Evolutionary conservation across 1,284 basidiomycete genomes (phyloP).

Genomic region (Neonothopanus nambi): DNA sequence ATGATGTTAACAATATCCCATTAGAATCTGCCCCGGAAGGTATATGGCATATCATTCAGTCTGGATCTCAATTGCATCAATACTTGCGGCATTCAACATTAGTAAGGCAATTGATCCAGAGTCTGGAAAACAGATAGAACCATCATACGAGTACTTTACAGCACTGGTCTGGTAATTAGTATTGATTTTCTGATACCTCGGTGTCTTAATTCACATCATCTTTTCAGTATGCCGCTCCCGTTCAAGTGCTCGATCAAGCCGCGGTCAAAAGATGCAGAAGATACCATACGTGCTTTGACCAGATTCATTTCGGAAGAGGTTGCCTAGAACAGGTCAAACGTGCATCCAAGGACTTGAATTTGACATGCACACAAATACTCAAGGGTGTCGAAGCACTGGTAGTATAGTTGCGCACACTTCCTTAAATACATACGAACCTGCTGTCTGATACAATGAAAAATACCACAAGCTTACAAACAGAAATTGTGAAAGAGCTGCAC

Average conservation of each 20-base stretch:
- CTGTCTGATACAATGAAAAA: too few relatives aligned
- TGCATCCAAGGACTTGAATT: too few relatives aligned
- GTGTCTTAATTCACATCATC: neutral
- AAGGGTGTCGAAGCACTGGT: too few relatives aligned
- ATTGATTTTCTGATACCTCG: neutral
- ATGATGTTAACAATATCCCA: neutral
- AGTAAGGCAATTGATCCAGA: neutral
- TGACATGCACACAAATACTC: too few relatives aligned
- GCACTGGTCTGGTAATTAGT: neutral
- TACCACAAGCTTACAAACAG: too few relatives aligned
- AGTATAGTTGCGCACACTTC: too few relatives aligned
- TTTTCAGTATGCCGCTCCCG: neutral
- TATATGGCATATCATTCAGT: neutral
- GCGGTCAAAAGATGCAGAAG: too few relatives aligned
- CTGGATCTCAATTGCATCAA: slow-evolving; percentile 1
- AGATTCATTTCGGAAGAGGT: too few relatives aligned
- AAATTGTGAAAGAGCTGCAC: too few relatives aligned
- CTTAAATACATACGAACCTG: too few relatives aligned
- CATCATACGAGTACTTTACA: neutral
- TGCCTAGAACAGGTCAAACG: too few relatives aligned
- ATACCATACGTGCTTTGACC: too few relatives aligned
- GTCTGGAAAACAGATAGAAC: neutral
- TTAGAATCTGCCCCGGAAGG: slow-evolving; percentile 3
- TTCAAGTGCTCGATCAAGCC: slow-evolving; percentile 1
- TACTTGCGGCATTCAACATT: neutral